These are phyloP conservation scores for Cucurbita maxima DNA, from an alignment of 306 rosid species.

Conservation along the genomic window DNA sequence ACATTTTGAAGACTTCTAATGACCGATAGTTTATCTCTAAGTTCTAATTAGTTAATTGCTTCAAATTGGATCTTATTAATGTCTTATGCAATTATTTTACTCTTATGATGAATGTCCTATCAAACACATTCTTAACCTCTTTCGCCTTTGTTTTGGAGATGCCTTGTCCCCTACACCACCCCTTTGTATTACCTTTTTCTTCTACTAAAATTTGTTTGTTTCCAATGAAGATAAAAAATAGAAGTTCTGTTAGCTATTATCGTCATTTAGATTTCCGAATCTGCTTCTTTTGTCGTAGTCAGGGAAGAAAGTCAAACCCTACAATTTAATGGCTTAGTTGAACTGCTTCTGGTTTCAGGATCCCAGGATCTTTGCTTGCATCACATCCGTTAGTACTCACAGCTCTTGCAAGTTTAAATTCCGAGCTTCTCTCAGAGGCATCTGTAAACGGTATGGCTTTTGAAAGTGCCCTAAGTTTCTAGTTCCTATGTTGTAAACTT, in stretches of 20 bases:
- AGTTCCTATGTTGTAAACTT: neutral
- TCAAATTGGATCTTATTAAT: neutral
- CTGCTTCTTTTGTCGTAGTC: neutral
- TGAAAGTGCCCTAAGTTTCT: neutral
- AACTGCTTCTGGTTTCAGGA: conserved; percentile 43
- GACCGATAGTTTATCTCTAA: neutral
- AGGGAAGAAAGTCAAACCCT: neutral
- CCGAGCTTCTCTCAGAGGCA: conserved; percentile 87
- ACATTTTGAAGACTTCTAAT: neutral
- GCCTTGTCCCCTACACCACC: neutral
- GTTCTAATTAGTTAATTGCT: neutral
- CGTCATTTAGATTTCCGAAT: neutral
- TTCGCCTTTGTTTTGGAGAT: neutral
- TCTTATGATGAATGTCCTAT: neutral
- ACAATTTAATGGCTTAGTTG: neutral
- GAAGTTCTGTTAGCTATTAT: neutral
- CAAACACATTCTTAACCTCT: neutral
- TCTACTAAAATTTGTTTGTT: neutral
- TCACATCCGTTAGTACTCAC: conserved; percentile 87
- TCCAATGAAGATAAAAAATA: neutral
- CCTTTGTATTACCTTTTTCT: neutral
- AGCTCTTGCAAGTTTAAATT: conserved; percentile 81
- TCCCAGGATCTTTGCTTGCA: conserved; percentile 80
- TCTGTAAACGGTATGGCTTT: conserved; percentile 69
- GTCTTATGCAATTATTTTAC: no score